phyloP scores from a whole-genome alignment of 352 stramenopile genomes.

The Globisporangium barbulae region DNA sequence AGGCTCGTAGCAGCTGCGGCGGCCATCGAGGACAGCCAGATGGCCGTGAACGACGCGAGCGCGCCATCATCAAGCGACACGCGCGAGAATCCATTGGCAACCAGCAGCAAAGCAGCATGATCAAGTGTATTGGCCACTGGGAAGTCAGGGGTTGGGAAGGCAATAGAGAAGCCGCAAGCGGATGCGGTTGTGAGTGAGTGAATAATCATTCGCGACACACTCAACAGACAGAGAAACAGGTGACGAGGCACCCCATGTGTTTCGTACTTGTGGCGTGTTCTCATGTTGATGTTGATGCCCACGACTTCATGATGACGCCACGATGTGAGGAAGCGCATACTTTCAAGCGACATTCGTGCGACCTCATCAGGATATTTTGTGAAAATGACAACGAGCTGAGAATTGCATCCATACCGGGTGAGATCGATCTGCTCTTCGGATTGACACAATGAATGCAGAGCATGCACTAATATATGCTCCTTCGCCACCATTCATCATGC shows the following conservation, averaged over 20 bases:
- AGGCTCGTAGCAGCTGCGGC: constrained; percentile 3
- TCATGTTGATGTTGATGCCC: background rate
- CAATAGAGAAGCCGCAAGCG: background rate
- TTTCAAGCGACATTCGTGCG: constrained; percentile 2
- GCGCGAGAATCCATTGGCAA: constrained; percentile 5
- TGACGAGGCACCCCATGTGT: background rate
- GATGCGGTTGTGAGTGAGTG: background rate
- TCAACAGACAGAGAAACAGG: background rate
- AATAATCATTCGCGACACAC: background rate
- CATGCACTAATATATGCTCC: too few relatives aligned
- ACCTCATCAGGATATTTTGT: background rate
- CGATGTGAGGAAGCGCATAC: background rate
- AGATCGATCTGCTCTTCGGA: too few relatives aligned
- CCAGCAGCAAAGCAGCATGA: constrained; percentile 4
- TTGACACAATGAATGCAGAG: too few relatives aligned
- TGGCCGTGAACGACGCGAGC: background rate
- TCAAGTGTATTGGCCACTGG: background rate
- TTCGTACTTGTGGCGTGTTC: background rate
- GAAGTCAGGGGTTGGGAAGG: background rate
- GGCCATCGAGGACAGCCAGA: background rate
- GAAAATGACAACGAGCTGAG: too few relatives aligned
- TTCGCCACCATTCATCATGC: too few relatives aligned
- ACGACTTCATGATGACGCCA: background rate
- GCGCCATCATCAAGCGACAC: constrained; percentile 4
- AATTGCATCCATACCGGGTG: too few relatives aligned